Conservation (phyloP, 257 asterid genomes). For the Solanum tarapatanum region DNA sequence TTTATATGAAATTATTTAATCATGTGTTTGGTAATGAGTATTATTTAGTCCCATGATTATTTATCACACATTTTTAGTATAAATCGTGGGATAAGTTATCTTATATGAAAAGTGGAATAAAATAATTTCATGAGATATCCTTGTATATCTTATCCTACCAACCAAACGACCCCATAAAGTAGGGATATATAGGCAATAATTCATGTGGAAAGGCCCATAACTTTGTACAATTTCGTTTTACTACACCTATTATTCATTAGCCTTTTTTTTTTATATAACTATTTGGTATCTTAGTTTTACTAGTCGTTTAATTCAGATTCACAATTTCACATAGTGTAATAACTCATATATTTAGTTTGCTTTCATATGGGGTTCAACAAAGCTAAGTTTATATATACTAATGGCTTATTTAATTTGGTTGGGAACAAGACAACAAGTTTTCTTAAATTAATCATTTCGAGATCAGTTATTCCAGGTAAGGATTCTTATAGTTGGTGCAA, state of each 20-base stretch:
- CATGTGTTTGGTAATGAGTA: not conserved
- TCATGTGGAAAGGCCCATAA: constrained; percentile 14
- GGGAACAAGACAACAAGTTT: too few species aligned
- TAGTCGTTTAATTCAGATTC: not conserved
- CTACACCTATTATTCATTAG: not conserved
- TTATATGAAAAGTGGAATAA: not conserved
- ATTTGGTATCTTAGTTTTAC: not conserved
- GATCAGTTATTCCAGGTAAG: not conserved
- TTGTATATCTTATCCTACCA: not conserved
- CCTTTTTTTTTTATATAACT: not conserved
- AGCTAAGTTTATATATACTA: not conserved
- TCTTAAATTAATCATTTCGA: too few species aligned
- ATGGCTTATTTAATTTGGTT: not conserved
- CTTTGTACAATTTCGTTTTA: not conserved
- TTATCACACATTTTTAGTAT: not conserved
- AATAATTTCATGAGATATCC: not conserved
- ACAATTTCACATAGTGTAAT: not conserved
- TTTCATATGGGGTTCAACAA: not conserved
- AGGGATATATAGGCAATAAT: constrained; percentile 13
- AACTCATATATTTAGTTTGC: not conserved
- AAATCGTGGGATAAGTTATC: too few species aligned
- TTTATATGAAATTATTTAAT: not conserved
- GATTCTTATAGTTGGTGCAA: not conserved
- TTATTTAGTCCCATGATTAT: not conserved
- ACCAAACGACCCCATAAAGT: not conserved